These are phyloP conservation scores for Pichia cactophila DNA, from an alignment of 1,139 yeast genomes.

Conservation along the genomic window DNA sequence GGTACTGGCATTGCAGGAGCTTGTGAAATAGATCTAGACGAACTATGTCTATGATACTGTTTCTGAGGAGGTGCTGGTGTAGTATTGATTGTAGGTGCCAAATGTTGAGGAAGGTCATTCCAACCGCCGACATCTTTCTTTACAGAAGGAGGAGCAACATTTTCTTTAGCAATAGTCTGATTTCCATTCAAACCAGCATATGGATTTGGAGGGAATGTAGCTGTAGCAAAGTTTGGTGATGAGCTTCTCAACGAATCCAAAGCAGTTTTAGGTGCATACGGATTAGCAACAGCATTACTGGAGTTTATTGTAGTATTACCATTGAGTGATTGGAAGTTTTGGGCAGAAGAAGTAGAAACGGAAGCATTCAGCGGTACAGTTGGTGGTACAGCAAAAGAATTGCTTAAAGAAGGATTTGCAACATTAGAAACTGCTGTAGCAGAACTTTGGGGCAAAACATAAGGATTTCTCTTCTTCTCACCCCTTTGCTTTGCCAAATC, in stretches of 20 bases:
- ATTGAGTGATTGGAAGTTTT: conserved; percentile 3
- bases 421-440: conserved; percentile 2
- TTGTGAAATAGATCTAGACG: conserved; percentile 21
- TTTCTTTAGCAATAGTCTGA: conserved; percentile 25
- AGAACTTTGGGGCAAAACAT: conserved; percentile 8
- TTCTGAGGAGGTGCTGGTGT: conserved; percentile 17
- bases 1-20: conserved; percentile 25
- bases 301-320: conserved; percentile 1
- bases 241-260: conserved; percentile 25
- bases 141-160: conserved; percentile 30
- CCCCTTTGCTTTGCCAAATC: background rate
- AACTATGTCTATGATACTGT: conserved; percentile 17
- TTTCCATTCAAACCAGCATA: conserved; percentile 8
- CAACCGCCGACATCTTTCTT: conserved; percentile 76
- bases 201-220: conserved; percentile 18
- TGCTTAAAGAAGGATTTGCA: background rate
- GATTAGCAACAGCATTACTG: conserved; percentile 13
- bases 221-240: conserved; percentile 15
- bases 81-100: conserved; percentile 30
- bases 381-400: background rate
- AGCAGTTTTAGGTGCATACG: conserved; percentile 28
- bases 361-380: background rate
- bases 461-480: conserved; percentile 8
- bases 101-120: conserved; percentile 83
- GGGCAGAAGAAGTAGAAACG: background rate